A percentile compares a stretch with the other conserved stretches of the same genome.
Conservation (phyloP, 2,329 filamentous ascomycete genomes). For the Xylaria polymorpha region DNA sequence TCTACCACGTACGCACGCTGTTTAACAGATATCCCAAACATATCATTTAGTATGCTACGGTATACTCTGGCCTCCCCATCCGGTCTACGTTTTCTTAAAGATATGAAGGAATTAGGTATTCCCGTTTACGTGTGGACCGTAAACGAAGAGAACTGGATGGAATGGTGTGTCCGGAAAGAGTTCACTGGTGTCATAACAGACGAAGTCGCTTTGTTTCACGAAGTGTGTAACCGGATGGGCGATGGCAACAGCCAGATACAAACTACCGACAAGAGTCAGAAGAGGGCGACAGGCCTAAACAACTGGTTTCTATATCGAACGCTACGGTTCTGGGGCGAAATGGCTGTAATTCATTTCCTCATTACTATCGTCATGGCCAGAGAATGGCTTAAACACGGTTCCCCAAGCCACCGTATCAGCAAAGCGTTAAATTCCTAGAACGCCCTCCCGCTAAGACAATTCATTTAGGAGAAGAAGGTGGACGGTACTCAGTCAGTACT, state of each 20-base stretch:
- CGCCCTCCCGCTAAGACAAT: not conserved
- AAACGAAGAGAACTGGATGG: constrained; percentile 82
- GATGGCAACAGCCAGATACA: constrained; percentile 14
- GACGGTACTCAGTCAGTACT: not conserved
- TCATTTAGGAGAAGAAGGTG: not conserved
- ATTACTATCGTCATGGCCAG: constrained; percentile 27
- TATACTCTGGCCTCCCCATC: constrained; percentile 74
- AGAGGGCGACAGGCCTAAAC: constrained; percentile 7
- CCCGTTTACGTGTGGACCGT: constrained; percentile 87
- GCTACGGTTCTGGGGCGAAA: constrained; percentile 31
- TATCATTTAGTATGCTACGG: constrained; percentile 83
- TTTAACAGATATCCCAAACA: constrained; percentile 73
- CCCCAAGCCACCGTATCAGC: constrained; percentile 37
- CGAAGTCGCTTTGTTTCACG: constrained; percentile 75
- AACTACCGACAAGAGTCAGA: constrained; percentile 1
- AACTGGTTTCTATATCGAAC: constrained; percentile 19
- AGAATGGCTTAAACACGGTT: constrained; percentile 38
- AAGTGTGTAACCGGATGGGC: constrained; percentile 62
- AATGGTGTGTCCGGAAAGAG: constrained; percentile 75
- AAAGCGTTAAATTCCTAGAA: constrained; percentile 38
- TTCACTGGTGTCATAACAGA: constrained; percentile 90
- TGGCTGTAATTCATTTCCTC: constrained; percentile 36
- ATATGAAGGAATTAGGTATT: constrained; percentile 66
- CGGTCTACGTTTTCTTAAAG: constrained; percentile 73
- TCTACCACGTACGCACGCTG: constrained; percentile 75